A percentile compares a stretch with the other conserved stretches of the same genome.
phyloP scores from a whole-genome alignment of 2,329 filamentous ascomycete genomes.

The Xylaria multiplex region DNA sequence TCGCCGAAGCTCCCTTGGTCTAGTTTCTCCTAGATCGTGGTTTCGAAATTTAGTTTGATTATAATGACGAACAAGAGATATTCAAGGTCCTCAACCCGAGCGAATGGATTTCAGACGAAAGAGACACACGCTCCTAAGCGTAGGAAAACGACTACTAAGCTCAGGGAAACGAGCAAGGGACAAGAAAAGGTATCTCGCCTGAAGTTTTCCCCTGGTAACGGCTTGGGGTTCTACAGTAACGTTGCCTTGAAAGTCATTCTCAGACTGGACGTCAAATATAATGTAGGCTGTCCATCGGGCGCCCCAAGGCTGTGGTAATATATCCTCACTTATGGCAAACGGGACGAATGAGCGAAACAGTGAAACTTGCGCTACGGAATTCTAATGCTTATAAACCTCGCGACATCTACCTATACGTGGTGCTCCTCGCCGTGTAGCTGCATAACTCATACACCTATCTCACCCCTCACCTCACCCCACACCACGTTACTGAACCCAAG shows the following conservation, averaged over 20 bases:
- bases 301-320: background rate
- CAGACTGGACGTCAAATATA: too few relatives aligned
- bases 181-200: background rate
- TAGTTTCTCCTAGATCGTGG: background rate
- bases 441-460: constrained; percentile 3
- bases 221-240: too few relatives aligned
- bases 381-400: too few relatives aligned
- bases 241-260: too few relatives aligned
- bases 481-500: constrained; percentile 31
- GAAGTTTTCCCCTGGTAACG: background rate
- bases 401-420: too few relatives aligned
- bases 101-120: background rate
- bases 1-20: background rate
- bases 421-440: too few relatives aligned
- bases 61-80: background rate
- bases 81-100: background rate
- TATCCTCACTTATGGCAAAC: background rate
- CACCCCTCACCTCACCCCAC: background rate
- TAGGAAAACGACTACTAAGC: background rate
- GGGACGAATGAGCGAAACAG: too few relatives aligned
- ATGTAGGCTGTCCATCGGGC: background rate
- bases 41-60: background rate
- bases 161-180: background rate
- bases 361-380: too few relatives aligned
- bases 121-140: background rate